These are phyloP conservation scores for Zea mays DNA, from an alignment of 176 grass and related monocot species.

Conservation along the genomic window Zm-B73-REFERENCE-NAM-5.0 NC_050104.1:124752501-124753000, in stretches of 20 bases:
- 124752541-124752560: conserved; percentile 71
- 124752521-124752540: conserved; percentile 53
- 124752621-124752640: conserved; percentile 66
- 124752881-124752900: conserved; percentile 63
- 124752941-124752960: conserved; percentile 73
- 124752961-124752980: conserved; percentile 48
- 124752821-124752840: conserved; percentile 33
- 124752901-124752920: conserved; percentile 65
- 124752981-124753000: conserved; percentile 34
- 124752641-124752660: conserved; percentile 15
- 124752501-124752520: conserved; percentile 65
- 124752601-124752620: conserved; percentile 62
- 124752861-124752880: conserved; percentile 43
- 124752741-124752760: conserved; percentile 13
- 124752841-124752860: conserved; percentile 41
- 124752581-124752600: conserved; percentile 85
- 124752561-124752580: conserved; percentile 96
- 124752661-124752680: conserved; percentile 12
- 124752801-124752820: background rate
- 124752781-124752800: conserved; percentile 17
- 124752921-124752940: conserved; percentile 98
- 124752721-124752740: conserved; percentile 64
- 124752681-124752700: background rate
- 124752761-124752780: conserved; percentile 54
- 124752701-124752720: conserved; percentile 64